Evolutionary conservation across 257 asterid genomes (phyloP), one percentile per base, ranked within the genome.

Genomic region (Catharanthus roseus): DNA sequence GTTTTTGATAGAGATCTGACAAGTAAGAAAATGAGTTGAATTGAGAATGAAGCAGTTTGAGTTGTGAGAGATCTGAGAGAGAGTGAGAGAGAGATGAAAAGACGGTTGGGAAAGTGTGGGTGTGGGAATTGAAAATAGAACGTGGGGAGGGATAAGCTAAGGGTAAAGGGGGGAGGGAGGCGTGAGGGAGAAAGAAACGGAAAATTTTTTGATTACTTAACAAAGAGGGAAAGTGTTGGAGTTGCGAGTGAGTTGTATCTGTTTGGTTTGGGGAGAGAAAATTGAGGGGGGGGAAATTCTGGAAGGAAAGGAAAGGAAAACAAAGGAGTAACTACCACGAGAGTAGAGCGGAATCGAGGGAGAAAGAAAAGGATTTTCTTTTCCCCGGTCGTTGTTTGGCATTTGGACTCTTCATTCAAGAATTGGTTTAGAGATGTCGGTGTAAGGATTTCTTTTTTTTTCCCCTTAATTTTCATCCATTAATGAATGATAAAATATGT

Each of bases 41-140:
- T 24, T 13, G 38, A 38, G 54, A n/a, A 64, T 18, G 21, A 34
- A 19, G 70, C 23, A 23, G 33, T 65, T 65, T 26, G 39, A 45
- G 26, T 41, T 67, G 4, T 10, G 15, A 54, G 6, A 58, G 41
- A 56, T 54, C 50, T 63, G 64, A 3, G 42, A 8, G 3, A 38
- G 64, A 3, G 42, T 3, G 3, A 38, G 64, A 28, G 60, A 33
- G 16, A 19, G 24, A 33, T 24, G 57, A 77, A 77, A 63, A 24
- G 28, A 66, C 36, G 19, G 72, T 42, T 68, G 75, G 50, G 54
- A 63, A 45, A 42, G 63, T 33, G 75, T 33, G 65, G 4, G 50
- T 7, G 34, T 10, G 53, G 5, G 47, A 24, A n/a, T n/a, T n/a
- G n/a, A n/a, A n/a, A n/a, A n/a, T n/a, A n/a, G 71, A 24, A 36